These are phyloP conservation scores for Xylaria cubensis DNA, from an alignment of 495 filamentous ascomycete genomes.

Conservation along the genomic window DNA sequence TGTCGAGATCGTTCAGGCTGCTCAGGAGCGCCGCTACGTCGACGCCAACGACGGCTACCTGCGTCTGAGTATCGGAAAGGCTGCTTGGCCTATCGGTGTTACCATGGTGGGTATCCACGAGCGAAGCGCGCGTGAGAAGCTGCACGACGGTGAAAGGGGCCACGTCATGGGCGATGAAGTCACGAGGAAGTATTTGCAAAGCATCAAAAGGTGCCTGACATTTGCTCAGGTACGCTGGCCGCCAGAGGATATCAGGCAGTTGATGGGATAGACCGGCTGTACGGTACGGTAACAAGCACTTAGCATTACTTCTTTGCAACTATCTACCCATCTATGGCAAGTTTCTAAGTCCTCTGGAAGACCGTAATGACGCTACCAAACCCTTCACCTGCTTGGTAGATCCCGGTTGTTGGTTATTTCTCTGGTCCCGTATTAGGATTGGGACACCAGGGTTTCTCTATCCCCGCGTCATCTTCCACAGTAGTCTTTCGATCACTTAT, in stretches of 20 bases:
- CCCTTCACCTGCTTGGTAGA: background rate
- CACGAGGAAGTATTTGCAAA: conserved; percentile 94
- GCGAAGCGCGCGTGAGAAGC: conserved; percentile 89
- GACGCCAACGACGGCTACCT: conserved; percentile 97
- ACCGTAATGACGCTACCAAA: background rate
- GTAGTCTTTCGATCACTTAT: background rate
- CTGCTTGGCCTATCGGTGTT: conserved; percentile 98
- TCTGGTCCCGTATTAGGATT: background rate
- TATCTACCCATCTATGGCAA: conserved; percentile 15
- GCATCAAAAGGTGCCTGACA: conserved; percentile 95
- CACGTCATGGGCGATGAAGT: conserved; percentile 97
- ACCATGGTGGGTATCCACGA: conserved; percentile 99
- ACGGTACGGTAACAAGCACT: background rate
- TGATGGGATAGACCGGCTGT: conserved; percentile 78
- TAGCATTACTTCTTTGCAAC: conserved; percentile 1
- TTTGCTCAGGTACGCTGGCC: conserved; percentile 98
- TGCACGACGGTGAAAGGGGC: conserved; percentile 88
- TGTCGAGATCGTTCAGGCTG: conserved; percentile 91
- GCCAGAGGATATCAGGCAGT: conserved; percentile 86
- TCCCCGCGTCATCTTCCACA: background rate
- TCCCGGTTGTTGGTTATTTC: background rate
- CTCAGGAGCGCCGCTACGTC: conserved; percentile 89
- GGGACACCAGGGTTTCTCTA: background rate
- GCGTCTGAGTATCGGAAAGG: conserved; percentile 93
- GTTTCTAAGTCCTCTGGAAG: background rate